Evolutionary conservation across 2,329 filamentous ascomycete genomes (phyloP).

Genomic region (Myriangium duriaei): DNA sequence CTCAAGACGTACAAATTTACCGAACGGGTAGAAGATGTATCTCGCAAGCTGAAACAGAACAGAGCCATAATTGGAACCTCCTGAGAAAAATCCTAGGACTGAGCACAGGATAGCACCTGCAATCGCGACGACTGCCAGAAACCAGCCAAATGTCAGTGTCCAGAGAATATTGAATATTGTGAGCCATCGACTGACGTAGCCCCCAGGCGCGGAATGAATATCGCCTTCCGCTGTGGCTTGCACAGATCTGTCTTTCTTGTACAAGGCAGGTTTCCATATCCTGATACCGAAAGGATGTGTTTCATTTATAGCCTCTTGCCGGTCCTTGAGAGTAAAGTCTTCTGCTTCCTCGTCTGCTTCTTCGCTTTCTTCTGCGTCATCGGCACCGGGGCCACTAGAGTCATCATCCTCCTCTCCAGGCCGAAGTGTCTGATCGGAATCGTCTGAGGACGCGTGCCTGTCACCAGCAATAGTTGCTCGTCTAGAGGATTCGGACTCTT

Average conservation of each 20-base stretch:
- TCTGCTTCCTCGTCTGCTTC: constrained; percentile 76
- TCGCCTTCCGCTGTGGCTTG: constrained; percentile 93
- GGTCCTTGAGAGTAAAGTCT: constrained; percentile 93
- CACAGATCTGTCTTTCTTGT: constrained; percentile 94
- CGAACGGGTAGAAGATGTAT: constrained; percentile 93
- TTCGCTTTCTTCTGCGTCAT: constrained; percentile 40
- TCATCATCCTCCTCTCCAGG: constrained; percentile 26
- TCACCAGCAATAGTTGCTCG: constrained; percentile 1
- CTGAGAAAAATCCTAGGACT: constrained; percentile 63
- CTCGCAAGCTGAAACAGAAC: constrained; percentile 72
- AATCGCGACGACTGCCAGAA: constrained; percentile 69
- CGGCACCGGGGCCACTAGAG: constrained; percentile 20
- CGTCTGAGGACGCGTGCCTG: constrained; percentile 17
- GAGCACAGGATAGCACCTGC: constrained; percentile 65
- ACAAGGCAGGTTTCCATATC: constrained; percentile 95
- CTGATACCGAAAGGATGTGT: constrained; percentile 98
- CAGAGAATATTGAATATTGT: constrained; percentile 81
- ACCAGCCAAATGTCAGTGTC: constrained; percentile 92
- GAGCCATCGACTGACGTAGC: constrained; percentile 71
- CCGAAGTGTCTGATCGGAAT: constrained; percentile 30
- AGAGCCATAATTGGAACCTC: constrained; percentile 72
- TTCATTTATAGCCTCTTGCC: constrained; percentile 95
- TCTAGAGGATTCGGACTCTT: not conserved
- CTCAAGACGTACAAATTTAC: constrained; percentile 85
- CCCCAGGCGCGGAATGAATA: constrained; percentile 88